Conservation (phyloP, 306 rosid species). For the Herpetospermum pedunculosum region DNA sequence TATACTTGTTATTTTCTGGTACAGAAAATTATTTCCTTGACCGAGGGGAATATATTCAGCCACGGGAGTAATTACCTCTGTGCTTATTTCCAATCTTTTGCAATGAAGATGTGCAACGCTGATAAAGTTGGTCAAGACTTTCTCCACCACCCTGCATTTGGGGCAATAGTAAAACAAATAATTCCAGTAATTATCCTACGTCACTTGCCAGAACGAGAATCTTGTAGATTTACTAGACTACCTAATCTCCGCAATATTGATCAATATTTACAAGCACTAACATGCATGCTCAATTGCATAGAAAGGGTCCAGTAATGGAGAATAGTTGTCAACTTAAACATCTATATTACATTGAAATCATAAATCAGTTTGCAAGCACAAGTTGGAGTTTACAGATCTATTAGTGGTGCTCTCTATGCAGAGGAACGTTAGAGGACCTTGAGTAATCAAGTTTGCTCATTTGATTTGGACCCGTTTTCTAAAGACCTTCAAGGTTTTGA, state of each 20-base stretch:
- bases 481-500: too few species aligned
- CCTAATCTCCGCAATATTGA: neutral
- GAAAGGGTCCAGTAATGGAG: neutral
- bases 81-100: constrained; percentile 53
- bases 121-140: constrained; percentile 62
- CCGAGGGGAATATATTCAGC: neutral
- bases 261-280: neutral
- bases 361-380: neutral
- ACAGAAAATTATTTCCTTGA: neutral
- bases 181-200: neutral
- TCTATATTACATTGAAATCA: neutral
- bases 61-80: constrained; percentile 35
- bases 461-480: too few species aligned
- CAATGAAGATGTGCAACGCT: constrained; percentile 63
- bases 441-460: neutral
- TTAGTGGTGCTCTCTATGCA: neutral
- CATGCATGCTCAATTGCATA: neutral
- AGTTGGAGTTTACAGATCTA: neutral
- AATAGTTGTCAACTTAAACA: neutral
- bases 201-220: neutral
- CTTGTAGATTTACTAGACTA: neutral
- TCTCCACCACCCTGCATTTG: constrained; percentile 86
- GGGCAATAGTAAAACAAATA: constrained; percentile 8
- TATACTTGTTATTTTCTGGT: neutral
- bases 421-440: neutral